A percentile compares a stretch with the other conserved stretches of the same genome.
Conservation (phyloP, 2,329 filamentous ascomycete species). For the Zymoseptoria passerinii region DNA sequence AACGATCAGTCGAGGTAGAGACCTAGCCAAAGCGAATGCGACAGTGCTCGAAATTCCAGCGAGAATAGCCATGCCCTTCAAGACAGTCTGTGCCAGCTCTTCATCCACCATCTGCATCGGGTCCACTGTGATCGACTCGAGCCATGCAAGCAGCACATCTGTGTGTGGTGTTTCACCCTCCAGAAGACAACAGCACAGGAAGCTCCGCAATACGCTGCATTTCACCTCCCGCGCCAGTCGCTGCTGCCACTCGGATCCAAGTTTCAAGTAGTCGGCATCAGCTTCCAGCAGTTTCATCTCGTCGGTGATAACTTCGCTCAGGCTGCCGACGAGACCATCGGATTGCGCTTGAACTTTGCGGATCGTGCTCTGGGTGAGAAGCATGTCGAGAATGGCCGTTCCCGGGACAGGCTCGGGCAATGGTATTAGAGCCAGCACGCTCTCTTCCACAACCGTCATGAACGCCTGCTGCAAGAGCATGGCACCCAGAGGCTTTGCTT, state of each 20-base stretch:
- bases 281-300: conserved; percentile 83
- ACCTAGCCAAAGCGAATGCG: conserved; percentile 66
- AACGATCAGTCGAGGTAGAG: conserved; percentile 79
- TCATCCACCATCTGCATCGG: conserved; percentile 73
- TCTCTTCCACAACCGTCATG: conserved; percentile 62
- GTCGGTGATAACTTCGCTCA: conserved; percentile 66
- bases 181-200: conserved; percentile 74
- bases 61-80: conserved; percentile 74
- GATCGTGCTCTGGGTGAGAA: conserved; percentile 29
- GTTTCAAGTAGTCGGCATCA: conserved; percentile 78
- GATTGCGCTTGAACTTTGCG: conserved; percentile 6
- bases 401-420: conserved; percentile 11
- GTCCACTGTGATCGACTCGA: conserved; percentile 74
- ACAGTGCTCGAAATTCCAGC: conserved; percentile 65
- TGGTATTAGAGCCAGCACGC: conserved; percentile 20
- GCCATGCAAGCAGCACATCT: conserved; percentile 72
- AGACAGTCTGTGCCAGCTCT: conserved; percentile 64
- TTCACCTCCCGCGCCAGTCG: conserved; percentile 79
- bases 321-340: conserved; percentile 44
- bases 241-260: conserved; percentile 81
- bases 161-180: conserved; percentile 55
- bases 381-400: conserved; percentile 16
- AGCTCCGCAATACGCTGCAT: conserved; percentile 70
- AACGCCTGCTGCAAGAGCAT: conserved; percentile 87
- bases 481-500: conserved; percentile 74